Conservation (phyloP, 1,284 basidiomycete species). For the Apiotrichum mycotoxinovorans region DNA sequence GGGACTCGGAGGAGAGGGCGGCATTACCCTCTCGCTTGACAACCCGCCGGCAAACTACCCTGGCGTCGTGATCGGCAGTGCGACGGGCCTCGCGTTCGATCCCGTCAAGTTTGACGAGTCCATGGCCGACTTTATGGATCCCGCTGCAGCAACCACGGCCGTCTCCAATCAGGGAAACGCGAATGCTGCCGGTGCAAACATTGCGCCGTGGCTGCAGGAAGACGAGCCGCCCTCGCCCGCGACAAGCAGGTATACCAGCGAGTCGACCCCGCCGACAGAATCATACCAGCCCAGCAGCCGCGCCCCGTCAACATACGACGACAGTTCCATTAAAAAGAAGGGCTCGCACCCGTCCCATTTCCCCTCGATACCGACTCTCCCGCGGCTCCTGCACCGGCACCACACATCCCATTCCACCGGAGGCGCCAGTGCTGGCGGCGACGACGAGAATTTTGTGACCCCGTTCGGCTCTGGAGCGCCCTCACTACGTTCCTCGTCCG, state of each 20-base stretch:
- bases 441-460: slow-evolving; percentile 2
- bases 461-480: neutral
- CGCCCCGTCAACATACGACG: neutral
- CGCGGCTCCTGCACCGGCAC: slow-evolving; percentile 13
- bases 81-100: slow-evolving; percentile 28
- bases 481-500: slow-evolving; percentile 12
- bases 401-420: slow-evolving; percentile 3
- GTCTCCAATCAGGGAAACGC: neutral
- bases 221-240: slow-evolving; percentile 21
- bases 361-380: slow-evolving; percentile 31
- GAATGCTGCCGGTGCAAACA: slow-evolving; percentile 30
- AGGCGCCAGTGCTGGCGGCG: slow-evolving; percentile 3
- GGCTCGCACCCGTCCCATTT: slow-evolving; percentile 26
- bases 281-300: neutral
- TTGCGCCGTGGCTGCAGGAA: slow-evolving; percentile 46
- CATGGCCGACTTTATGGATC: slow-evolving; percentile 43
- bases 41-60: slow-evolving; percentile 19
- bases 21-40: neutral
- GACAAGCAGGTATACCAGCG: neutral
- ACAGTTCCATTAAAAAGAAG: slow-evolving; percentile 9
- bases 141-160: slow-evolving; percentile 14
- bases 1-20: neutral
- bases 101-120: slow-evolving; percentile 23
- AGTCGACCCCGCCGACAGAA: neutral
- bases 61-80: slow-evolving; percentile 32